Conservation (phyloP, 306 rosid species). For the Glycine soja region DNA sequence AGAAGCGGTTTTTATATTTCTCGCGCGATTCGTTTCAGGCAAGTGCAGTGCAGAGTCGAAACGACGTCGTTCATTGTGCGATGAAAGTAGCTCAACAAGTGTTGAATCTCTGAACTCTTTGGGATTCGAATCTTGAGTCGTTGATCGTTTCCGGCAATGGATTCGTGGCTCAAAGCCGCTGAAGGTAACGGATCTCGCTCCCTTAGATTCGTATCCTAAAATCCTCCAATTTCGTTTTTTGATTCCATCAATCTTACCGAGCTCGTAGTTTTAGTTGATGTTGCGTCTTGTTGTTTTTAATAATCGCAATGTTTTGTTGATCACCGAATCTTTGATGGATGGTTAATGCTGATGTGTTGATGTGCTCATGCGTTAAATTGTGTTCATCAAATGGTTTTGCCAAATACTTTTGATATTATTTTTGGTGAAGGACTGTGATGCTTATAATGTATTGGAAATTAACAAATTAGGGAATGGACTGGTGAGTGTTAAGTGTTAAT, state of each 20-base stretch:
- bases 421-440: conserved; percentile 14
- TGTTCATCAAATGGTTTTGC: neutral
- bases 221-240: neutral
- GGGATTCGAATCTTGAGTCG: conserved; percentile 3
- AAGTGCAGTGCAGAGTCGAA: neutral
- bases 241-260: neutral
- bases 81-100: conserved; percentile 41
- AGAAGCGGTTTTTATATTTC: conserved; percentile 13
- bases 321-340: neutral
- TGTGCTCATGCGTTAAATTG: too few species aligned
- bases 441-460: neutral
- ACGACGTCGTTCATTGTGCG: conserved; percentile 48
- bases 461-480: too few species aligned
- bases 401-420: neutral
- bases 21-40: conserved; percentile 27
- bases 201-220: neutral
- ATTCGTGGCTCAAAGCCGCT: conserved; percentile 93
- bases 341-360: neutral
- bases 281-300: neutral
- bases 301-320: conserved; percentile 17
- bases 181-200: conserved; percentile 75
- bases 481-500: too few species aligned
- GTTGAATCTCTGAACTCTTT: conserved; percentile 45
- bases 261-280: neutral
- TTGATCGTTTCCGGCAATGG: conserved; percentile 55